Conservation (phyloP, 2,329 filamentous ascomycete genomes). For the Pseudopyricularia javanii region DNA sequence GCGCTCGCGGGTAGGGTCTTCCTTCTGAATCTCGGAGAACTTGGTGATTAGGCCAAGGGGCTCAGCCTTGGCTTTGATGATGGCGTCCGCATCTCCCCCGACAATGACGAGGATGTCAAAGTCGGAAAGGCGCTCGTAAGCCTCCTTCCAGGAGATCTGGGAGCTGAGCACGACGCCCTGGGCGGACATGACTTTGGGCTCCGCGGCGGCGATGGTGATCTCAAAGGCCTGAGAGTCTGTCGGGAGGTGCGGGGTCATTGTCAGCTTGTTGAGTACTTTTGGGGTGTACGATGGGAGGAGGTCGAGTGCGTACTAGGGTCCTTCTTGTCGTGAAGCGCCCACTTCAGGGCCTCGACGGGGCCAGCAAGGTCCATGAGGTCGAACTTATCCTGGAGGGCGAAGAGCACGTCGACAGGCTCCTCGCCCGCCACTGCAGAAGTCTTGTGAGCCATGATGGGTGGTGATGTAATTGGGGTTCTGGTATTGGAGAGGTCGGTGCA, state of each 20-base stretch:
- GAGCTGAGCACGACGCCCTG: constrained; percentile 60
- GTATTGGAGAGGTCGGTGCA: background rate
- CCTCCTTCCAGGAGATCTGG: constrained; percentile 69
- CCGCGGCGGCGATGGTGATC: constrained; percentile 39
- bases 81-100: constrained; percentile 52
- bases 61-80: constrained; percentile 57
- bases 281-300: background rate
- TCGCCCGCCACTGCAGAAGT: constrained; percentile 43
- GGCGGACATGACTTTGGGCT: constrained; percentile 40
- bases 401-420: constrained; percentile 45
- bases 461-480: constrained; percentile 8
- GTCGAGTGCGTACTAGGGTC: constrained; percentile 32
- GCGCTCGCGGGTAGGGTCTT: constrained; percentile 66
- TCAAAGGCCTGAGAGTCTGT: constrained; percentile 46
- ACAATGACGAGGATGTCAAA: constrained; percentile 72
- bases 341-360: constrained; percentile 37
- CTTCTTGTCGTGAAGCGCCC: constrained; percentile 38
- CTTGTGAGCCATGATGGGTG: constrained; percentile 44
- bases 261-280: background rate
- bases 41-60: constrained; percentile 62
- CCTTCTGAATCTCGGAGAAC: constrained; percentile 69
- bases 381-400: constrained; percentile 48
- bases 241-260: background rate
- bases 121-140: constrained; percentile 58
- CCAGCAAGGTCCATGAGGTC: constrained; percentile 46